phyloP scores from a whole-genome alignment of 805 yeast species.

The Cyberlindnera xylosilytica region DNA sequence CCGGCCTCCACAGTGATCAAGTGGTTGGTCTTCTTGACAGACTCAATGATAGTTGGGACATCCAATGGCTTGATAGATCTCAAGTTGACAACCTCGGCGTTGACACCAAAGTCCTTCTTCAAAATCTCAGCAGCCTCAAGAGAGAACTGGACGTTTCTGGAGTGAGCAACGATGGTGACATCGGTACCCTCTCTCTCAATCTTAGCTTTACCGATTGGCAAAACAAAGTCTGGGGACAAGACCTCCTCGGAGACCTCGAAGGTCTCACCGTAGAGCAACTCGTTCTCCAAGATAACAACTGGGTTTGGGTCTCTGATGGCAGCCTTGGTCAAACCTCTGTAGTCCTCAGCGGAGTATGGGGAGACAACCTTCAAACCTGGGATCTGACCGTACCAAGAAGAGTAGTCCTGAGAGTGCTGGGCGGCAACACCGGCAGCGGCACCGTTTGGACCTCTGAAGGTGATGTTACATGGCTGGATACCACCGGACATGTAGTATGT shows the following conservation, averaged over 20 bases:
- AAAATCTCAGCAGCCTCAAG: constrained; percentile 87
- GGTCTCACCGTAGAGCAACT: constrained; percentile 87
- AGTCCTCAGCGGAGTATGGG: constrained; percentile 94
- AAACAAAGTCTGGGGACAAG: constrained; percentile 78
- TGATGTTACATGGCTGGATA: constrained; percentile 93
- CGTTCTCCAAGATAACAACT: constrained; percentile 93
- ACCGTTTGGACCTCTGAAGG: constrained; percentile 99
- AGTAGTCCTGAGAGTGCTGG: constrained; percentile 97
- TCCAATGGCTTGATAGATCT: constrained; percentile 98
- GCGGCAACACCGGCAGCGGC: constrained; percentile 99
- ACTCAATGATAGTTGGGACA: constrained; percentile 74
- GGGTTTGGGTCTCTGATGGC: constrained; percentile 99
- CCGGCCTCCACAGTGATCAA: constrained; percentile 95
- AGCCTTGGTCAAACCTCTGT: constrained; percentile 92
- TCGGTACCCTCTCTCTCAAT: constrained; percentile 92
- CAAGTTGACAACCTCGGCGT: constrained; percentile 91
- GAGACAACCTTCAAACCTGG: constrained; percentile 97
- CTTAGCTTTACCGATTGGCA: constrained; percentile 96
- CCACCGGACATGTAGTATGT: constrained; percentile 99
- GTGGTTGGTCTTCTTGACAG: constrained; percentile 96
- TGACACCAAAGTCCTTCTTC: constrained; percentile 79
- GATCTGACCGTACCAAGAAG: constrained; percentile 97
- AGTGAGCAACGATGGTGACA: constrained; percentile 83
- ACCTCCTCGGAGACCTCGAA: constrained; percentile 90
- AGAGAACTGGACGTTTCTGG: constrained; percentile 85